Percentiles rank a stretch among this genome's conserved stretches.
These are phyloP conservation scores for Larix kaempferi DNA, from an alignment of 75 land plant species.

Conservation along the genomic window DNA sequence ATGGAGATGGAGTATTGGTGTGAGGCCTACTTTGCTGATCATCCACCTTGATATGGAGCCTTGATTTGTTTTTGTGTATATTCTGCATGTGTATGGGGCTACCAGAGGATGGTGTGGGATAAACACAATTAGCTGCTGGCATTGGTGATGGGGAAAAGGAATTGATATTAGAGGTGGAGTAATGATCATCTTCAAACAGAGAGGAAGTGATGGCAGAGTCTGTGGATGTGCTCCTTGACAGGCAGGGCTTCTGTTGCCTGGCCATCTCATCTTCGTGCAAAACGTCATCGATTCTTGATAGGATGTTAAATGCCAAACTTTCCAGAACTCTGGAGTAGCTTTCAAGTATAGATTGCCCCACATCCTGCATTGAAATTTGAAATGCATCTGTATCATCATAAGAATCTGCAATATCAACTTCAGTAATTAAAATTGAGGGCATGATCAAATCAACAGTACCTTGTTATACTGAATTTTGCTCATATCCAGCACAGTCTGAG, in stretches of 20 bases:
- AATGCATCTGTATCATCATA: neutral
- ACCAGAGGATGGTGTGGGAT: neutral
- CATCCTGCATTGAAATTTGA: conserved; percentile 45
- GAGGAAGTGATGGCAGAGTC: neutral
- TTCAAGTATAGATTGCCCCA: conserved; percentile 78
- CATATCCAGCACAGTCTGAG: conserved; percentile 77
- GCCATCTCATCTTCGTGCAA: conserved; percentile 57
- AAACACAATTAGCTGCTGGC: neutral
- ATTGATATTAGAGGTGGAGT: neutral
- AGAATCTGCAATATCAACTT: neutral
- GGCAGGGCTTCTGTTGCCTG: conserved; percentile 10
- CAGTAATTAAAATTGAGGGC: neutral
- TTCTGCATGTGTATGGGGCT: neutral
- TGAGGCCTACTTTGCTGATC: neutral
- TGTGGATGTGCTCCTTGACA: neutral
- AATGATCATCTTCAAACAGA: neutral
- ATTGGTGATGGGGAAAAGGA: neutral
- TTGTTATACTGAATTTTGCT: conserved; percentile 89
- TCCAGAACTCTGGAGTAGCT: conserved; percentile 88
- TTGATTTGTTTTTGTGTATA: neutral
- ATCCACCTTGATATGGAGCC: neutral
- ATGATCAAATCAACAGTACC: conserved; percentile 21
- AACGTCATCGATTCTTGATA: conserved; percentile 75
- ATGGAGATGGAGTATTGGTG: neutral
- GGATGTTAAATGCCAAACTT: conserved; percentile 77